Evolutionary conservation across 2,329 filamentous ascomycete genomes (phyloP).

Genomic region (Microdochium bolleyi): DNA sequence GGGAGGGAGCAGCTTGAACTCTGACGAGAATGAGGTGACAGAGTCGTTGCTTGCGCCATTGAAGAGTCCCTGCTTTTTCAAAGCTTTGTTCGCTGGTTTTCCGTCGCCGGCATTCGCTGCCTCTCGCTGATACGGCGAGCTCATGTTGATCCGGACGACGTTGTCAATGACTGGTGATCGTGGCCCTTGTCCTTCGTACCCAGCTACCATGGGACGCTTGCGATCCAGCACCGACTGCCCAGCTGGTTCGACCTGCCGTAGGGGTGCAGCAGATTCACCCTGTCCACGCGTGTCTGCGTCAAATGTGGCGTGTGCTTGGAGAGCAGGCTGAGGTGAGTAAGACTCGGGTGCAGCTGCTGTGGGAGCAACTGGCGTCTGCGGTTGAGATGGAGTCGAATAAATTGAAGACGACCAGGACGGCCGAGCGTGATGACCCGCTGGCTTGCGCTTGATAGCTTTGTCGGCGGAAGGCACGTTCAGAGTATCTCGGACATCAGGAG

Average conservation of each 20-base stretch:
- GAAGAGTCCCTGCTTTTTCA: slow-evolving; percentile 1
- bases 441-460: slow-evolving; percentile 38
- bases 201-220: slow-evolving; percentile 22
- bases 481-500: slow-evolving; percentile 7
- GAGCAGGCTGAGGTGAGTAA: slow-evolving; percentile 29
- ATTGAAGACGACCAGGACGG: slow-evolving; percentile 25
- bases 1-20: slow-evolving; percentile 52
- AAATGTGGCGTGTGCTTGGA: neutral
- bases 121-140: slow-evolving; percentile 14
- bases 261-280: neutral
- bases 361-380: slow-evolving; percentile 11
- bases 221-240: slow-evolving; percentile 29
- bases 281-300: neutral
- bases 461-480: slow-evolving; percentile 16
- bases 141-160: slow-evolving; percentile 19
- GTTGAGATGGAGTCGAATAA: slow-evolving; percentile 20
- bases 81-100: neutral
- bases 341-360: slow-evolving; percentile 27
- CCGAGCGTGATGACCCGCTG: slow-evolving; percentile 21
- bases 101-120: neutral
- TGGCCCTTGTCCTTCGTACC: slow-evolving; percentile 10
- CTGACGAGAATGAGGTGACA: slow-evolving; percentile 8
- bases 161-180: slow-evolving; percentile 7
- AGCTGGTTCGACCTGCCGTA: neutral
- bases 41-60: slow-evolving; percentile 11